These are phyloP conservation scores for Penicillium hesseltinei DNA, from an alignment of 2,329 filamentous ascomycete genomes.

Conservation along the genomic window DNA sequence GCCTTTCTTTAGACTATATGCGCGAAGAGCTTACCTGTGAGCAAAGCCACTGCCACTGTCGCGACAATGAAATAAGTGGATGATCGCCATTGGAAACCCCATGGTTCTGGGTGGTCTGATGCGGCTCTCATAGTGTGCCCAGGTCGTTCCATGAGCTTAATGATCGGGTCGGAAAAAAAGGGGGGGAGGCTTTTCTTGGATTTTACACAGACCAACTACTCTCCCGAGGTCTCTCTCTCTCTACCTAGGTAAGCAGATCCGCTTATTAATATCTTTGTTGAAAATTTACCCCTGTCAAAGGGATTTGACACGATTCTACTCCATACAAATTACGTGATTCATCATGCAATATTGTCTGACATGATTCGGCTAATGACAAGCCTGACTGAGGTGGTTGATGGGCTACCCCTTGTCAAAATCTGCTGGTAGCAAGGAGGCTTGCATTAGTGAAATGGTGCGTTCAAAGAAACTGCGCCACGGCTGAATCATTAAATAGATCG, in stretches of 20 bases:
- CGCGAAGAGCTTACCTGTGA: conserved; percentile 16
- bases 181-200: not conserved
- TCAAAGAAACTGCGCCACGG: not conserved
- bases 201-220: not conserved
- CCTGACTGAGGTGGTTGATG: not conserved
- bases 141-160: not conserved
- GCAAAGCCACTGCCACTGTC: conserved; percentile 25
- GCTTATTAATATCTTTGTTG: not conserved
- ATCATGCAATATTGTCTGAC: not conserved
- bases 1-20: not conserved
- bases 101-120: not conserved
- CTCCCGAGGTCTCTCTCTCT: too few species aligned
- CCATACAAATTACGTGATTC: too few species aligned
- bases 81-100: conserved; percentile 25
- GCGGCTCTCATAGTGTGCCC: not conserved
- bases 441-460: not conserved
- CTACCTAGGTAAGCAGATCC: not conserved
- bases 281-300: not conserved
- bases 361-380: not conserved
- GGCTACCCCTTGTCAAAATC: not conserved
- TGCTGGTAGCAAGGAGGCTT: not conserved
- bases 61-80: conserved; percentile 23
- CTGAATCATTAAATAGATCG: not conserved
- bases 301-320: not conserved
- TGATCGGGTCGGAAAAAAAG: not conserved